Evolutionary conservation across 306 rosid genomes (phyloP), one percentile per base, ranked within the genome.

Genomic region (Castanospermum australe): DNA sequence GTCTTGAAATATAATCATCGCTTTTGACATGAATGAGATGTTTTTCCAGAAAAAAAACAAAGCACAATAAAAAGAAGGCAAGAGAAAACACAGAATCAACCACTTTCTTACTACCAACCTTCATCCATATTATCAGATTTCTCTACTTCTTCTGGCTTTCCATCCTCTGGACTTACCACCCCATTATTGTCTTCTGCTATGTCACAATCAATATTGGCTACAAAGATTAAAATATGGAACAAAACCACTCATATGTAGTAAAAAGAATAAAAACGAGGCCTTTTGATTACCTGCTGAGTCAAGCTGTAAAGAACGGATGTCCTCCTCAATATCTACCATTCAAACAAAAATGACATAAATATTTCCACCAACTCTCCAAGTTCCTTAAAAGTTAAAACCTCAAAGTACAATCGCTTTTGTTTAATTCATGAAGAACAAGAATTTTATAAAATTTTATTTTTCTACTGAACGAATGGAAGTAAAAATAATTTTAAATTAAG

Each of bases 281-380:
- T 59, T 51, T 24, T 13, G 35, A 18, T 71, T 91, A 93, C 97
- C 98, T 85, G 92, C 87, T 5, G 88, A 84, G n/a, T 93, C 98
- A n/a, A 93, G 97, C 89, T 93, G 95, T 69, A 93, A 84, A 45
- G 93, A 84, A 54, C 97, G 95, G 84, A 93, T 91, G 50, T 93
- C 97, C 85, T 90, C 97, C 80, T 88, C 97, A n/a, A 93, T 87
- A 87, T 91, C 98, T 90, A 85, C 4, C 79, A 87, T 83, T 65
- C 55, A 71, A 82, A 83, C 55, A 28, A 80, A 84, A 52, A 33
- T 54, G 57, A 64, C 55, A 81, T 42, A 67, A 62, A 85, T 24
- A 67, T 75, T 42, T 15, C 30, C 64, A 42, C 78, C 71, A 50
- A 80, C 52, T 69, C 57, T 67, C 41, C 36, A 36, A 39, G 24